Conservation (phyloP, 139 green algal genomes). For the Micractinium sp. region DNA sequence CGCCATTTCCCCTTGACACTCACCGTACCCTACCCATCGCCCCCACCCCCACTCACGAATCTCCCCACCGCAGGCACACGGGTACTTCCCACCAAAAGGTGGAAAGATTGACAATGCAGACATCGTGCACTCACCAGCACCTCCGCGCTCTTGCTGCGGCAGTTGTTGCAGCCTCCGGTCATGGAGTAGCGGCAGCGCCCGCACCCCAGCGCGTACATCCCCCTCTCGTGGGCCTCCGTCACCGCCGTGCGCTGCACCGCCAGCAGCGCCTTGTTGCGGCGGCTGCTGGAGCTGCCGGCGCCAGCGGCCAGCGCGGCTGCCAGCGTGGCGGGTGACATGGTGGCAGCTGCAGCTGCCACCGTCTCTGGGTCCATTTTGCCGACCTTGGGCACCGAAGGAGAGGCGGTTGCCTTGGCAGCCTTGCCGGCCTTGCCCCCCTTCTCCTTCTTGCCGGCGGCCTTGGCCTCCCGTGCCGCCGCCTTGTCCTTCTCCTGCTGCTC, state of each 20-base stretch:
- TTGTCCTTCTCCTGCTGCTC: background rate
- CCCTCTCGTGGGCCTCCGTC: background rate
- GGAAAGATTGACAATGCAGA: background rate
- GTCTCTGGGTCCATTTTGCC: background rate
- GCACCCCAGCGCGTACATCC: conserved; percentile 23
- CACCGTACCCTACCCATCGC: background rate
- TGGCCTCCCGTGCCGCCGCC: background rate
- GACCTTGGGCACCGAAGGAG: conserved; percentile 2
- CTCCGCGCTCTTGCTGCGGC: background rate
- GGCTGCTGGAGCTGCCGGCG: background rate
- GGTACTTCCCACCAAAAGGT: no score
- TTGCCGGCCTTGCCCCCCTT: background rate
- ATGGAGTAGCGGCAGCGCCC: conserved; percentile 24
- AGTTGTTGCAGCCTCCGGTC: conserved; percentile 33
- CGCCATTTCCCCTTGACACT: no score
- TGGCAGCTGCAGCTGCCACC: background rate
- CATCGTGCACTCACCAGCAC: background rate
- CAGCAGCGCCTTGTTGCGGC: conserved; percentile 28
- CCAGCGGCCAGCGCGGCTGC: background rate
- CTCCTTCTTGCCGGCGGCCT: background rate
- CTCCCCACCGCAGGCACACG: background rate
- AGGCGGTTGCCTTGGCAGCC: background rate
- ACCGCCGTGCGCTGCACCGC: conserved; percentile 9
- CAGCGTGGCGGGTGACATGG: background rate
- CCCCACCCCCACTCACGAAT: no score